These are phyloP conservation scores for Camelina sativa DNA, from an alignment of 345 rosid species.

Conservation along the genomic window DNA sequence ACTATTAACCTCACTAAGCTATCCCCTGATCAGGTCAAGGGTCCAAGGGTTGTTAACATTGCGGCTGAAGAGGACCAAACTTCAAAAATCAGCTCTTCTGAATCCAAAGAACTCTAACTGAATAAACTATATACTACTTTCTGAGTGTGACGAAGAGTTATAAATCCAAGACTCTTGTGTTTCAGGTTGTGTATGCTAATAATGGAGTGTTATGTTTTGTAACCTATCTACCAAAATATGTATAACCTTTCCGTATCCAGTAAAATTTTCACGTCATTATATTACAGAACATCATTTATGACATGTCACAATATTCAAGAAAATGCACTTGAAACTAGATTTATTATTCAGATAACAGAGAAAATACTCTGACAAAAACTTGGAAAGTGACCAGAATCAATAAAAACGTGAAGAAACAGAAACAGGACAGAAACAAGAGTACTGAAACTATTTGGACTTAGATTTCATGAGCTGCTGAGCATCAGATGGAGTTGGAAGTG, in stretches of 20 bases:
- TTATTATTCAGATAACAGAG: slow-evolving; percentile 24
- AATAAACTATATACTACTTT: neutral
- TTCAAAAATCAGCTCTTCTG: slow-evolving; percentile 47
- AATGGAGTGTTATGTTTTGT: slow-evolving; percentile 22
- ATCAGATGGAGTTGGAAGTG: slow-evolving; percentile 54
- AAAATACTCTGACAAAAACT: neutral
- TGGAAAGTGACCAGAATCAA: neutral
- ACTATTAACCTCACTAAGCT: slow-evolving; percentile 61
- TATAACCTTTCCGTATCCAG: slow-evolving; percentile 19
- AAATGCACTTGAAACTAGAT: neutral
- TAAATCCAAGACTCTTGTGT: slow-evolving; percentile 13
- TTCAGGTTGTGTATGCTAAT: neutral
- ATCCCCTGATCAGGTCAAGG: slow-evolving; percentile 66
- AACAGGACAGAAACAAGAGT: neutral
- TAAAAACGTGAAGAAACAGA: neutral
- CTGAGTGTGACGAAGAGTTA: slow-evolving; percentile 18
- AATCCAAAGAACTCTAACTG: slow-evolving; percentile 61
- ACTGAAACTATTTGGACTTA: slow-evolving; percentile 14
- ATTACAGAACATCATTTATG: neutral
- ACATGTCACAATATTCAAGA: neutral
- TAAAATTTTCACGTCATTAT: slow-evolving; percentile 5
- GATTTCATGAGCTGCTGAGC: slow-evolving; percentile 55
- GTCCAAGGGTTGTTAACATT: slow-evolving; percentile 65
- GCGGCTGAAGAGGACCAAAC: slow-evolving; percentile 54
- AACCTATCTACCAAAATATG: slow-evolving; percentile 14